Percentiles rank a stretch among this genome's conserved stretches.
phyloP scores from a whole-genome alignment of 2,329 filamentous ascomycete genomes.

The Xylariomycetidae sp. region DNA sequence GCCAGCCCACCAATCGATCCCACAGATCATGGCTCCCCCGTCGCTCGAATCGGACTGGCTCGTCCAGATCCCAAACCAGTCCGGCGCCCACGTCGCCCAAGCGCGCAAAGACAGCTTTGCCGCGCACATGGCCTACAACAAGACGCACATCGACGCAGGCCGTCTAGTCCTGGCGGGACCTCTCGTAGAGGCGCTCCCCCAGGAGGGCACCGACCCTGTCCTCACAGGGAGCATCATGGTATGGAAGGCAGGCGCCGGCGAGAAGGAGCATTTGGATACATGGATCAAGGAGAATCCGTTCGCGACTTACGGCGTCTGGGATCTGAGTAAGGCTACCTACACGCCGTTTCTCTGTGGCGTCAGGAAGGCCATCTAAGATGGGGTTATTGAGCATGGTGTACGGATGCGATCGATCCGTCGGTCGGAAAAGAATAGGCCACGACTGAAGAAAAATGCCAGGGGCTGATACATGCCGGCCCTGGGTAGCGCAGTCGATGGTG shows the following conservation, averaged over 20 bases:
- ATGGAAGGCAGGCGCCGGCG: constrained; percentile 11
- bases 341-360: constrained; percentile 14
- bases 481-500: no score
- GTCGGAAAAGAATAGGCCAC: no score
- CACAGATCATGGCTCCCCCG: background rate
- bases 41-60: constrained; percentile 14
- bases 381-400: no score
- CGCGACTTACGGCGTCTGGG: constrained; percentile 15
- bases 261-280: no score
- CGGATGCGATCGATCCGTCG: no score
- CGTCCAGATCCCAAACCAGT: constrained; percentile 15
- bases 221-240: constrained; percentile 17
- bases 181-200: constrained; percentile 12
- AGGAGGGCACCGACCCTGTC: constrained; percentile 7
- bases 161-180: constrained; percentile 16
- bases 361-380: constrained; percentile 15
- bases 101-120: constrained; percentile 11
- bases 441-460: no score
- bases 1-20: background rate
- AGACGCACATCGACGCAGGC: constrained; percentile 12
- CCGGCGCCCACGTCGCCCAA: constrained; percentile 5
- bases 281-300: constrained; percentile 13
- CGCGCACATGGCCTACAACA: constrained; percentile 13
- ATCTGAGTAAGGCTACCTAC: constrained; percentile 13
- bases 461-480: no score